Evolutionary conservation across 768 basidiomycete species (phyloP).

Genomic region (Auriscalpium orientale): DNA sequence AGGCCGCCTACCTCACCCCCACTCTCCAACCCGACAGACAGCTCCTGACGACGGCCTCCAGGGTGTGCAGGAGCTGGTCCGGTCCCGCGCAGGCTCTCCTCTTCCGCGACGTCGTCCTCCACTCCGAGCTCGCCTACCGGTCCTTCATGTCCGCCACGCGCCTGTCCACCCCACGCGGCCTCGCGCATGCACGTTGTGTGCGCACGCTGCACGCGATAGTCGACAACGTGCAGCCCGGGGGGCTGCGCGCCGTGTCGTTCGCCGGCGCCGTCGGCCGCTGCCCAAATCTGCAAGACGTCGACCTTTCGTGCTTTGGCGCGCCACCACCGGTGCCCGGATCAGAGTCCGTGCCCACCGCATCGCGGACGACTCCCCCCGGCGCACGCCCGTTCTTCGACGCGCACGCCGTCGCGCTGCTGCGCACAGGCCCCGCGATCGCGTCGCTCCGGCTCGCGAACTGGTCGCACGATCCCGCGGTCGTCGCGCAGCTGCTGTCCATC

Average conservation of each 20-base stretch:
- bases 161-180: constrained; percentile 38
- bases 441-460: constrained; percentile 62
- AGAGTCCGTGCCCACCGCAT: too few relatives aligned
- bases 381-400: constrained; percentile 21
- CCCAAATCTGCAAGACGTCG: constrained; percentile 49
- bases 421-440: constrained; percentile 40
- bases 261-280: constrained; percentile 51
- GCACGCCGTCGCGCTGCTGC: constrained; percentile 42
- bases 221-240: constrained; percentile 61
- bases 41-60: constrained; percentile 40
- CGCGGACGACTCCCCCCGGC: constrained; percentile 8
- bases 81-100: constrained; percentile 55
- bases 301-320: constrained; percentile 54
- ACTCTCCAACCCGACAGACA: constrained; percentile 27
- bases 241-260: constrained; percentile 49
- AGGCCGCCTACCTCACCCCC: constrained; percentile 40
- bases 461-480: constrained; percentile 51
- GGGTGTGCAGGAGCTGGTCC: constrained; percentile 66
- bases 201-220: constrained; percentile 52
- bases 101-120: constrained; percentile 49
- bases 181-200: constrained; percentile 37
- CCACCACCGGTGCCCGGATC: constrained; percentile 26
- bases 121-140: constrained; percentile 43
- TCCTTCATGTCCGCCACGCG: constrained; percentile 49
- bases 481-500: constrained; percentile 55